Conservation (phyloP, 352 stramenopile species). For the Pythium dissimile region DNA sequence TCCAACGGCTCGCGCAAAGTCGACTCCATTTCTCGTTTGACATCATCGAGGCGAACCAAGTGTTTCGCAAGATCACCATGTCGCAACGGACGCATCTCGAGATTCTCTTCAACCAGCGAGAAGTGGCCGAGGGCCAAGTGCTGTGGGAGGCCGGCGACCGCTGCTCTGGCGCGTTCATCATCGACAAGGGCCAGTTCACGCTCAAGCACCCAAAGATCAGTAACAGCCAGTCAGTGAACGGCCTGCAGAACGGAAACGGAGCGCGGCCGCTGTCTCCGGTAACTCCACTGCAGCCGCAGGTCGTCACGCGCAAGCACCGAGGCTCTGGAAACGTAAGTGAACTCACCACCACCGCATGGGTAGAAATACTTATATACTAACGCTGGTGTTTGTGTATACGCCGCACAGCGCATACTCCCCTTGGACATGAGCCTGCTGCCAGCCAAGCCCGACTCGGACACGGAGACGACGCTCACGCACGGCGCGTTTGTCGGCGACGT, state of each 20-base stretch:
- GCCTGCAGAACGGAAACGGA: background rate
- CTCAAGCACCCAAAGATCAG: slow-evolving; percentile 41
- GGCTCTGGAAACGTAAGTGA: slow-evolving; percentile 58
- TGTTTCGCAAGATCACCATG: slow-evolving; percentile 76
- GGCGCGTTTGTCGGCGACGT: slow-evolving; percentile 70
- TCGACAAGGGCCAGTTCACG: slow-evolving; percentile 74
- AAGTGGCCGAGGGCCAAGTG: slow-evolving; percentile 60
- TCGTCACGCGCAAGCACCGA: slow-evolving; percentile 35
- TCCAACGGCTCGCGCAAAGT: slow-evolving; percentile 69
- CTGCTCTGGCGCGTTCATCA: slow-evolving; percentile 64
- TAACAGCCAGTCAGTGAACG: background rate
- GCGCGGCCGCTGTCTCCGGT: slow-evolving; percentile 1
- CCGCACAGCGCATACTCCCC: slow-evolving; percentile 44
- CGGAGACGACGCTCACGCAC: slow-evolving; percentile 44
- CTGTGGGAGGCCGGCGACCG: slow-evolving; percentile 72
- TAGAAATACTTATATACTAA: background rate
- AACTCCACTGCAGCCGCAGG: slow-evolving; percentile 14
- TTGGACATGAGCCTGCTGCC: slow-evolving; percentile 52
- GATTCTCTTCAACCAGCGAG: slow-evolving; percentile 61
- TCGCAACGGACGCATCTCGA: slow-evolving; percentile 86
- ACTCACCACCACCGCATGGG: no score
- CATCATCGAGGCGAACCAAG: slow-evolving; percentile 73
- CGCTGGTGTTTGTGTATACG: background rate
- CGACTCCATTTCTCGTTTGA: slow-evolving; percentile 80
- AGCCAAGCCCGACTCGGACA: slow-evolving; percentile 34